Conservation (phyloP, 345 rosid species). For the Crucihimalaya himalaica region DNA sequence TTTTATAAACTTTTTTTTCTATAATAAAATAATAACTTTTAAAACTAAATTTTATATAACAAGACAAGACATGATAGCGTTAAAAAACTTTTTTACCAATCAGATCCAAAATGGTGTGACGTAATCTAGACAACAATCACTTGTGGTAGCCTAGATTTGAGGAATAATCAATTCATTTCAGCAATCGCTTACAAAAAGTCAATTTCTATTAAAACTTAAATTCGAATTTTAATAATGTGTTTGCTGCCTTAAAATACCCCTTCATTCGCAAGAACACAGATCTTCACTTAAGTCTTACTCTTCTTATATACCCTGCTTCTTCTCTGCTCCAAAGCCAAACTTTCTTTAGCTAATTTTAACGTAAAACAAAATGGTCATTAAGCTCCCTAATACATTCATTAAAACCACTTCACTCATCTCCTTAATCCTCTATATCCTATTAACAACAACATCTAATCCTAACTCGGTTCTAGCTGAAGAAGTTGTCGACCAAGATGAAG, state of each 20-base stretch:
- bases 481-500: constrained; percentile 25
- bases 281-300: constrained; percentile 34
- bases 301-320: constrained; percentile 18
- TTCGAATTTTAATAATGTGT: constrained; percentile 19
- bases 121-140: constrained; percentile 24
- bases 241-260: constrained; percentile 32
- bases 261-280: constrained; percentile 34
- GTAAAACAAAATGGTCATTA: constrained; percentile 24
- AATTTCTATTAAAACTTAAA: not conserved
- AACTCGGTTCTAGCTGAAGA: constrained; percentile 27
- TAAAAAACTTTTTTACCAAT: not conserved
- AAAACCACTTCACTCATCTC: constrained; percentile 12
- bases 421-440: constrained; percentile 19
- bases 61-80: too few relatives aligned
- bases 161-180: constrained; percentile 25
- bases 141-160: constrained; percentile 34
- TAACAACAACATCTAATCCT: constrained; percentile 9
- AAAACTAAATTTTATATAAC: too few relatives aligned
- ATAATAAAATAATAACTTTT: too few relatives aligned
- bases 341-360: constrained; percentile 31
- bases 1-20: too few relatives aligned
- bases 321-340: constrained; percentile 31
- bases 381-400: constrained; percentile 17
- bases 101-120: constrained; percentile 13
- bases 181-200: not conserved